A percentile compares a stretch with the other conserved stretches of the same genome.
Evolutionary conservation across 1,284 basidiomycete genomes (phyloP).

Genomic region (Apiotrichum akiyoshidainum): DNA sequence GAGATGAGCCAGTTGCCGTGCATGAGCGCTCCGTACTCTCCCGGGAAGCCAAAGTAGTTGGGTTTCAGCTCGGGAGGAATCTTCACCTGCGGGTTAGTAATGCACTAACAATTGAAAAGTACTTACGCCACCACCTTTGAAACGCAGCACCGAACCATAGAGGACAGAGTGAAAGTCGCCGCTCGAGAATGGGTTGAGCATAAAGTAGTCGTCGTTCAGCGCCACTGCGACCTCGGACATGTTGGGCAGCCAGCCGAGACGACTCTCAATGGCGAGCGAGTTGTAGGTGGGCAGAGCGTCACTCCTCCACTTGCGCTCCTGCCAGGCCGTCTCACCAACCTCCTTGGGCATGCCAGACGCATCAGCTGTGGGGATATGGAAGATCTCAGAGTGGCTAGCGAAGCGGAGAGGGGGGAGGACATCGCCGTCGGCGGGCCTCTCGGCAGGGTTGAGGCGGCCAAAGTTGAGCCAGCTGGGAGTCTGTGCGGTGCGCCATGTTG

Average conservation of each 20-base stretch:
- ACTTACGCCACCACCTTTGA: constrained; percentile 33
- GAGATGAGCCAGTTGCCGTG: constrained; percentile 46
- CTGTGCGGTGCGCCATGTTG: too few species aligned
- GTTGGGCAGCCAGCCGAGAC: constrained; percentile 43
- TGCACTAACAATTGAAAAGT: neutral
- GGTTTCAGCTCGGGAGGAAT: neutral
- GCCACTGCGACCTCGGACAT: constrained; percentile 37
- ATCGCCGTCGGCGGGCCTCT: too few species aligned
- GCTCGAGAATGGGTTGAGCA: constrained; percentile 25
- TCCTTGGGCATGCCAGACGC: too few species aligned
- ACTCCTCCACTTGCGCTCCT: too few species aligned
- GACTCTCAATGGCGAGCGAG: constrained; percentile 47
- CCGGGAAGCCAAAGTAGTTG: constrained; percentile 33
- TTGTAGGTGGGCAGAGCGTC: constrained; percentile 45
- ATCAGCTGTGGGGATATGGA: too few species aligned
- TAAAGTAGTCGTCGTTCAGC: constrained; percentile 47
- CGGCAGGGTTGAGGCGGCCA: too few species aligned
- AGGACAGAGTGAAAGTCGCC: constrained; percentile 42
- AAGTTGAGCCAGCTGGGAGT: too few species aligned
- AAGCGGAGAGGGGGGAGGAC: too few species aligned
- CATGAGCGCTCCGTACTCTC: constrained; percentile 41
- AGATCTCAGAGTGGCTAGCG: too few species aligned
- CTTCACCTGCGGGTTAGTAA: neutral
- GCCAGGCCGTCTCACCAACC: too few species aligned
- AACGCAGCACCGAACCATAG: constrained; percentile 44